phyloP scores from a whole-genome alignment of 768 basidiomycete species.

The Lactarius hengduanensis region DNA sequence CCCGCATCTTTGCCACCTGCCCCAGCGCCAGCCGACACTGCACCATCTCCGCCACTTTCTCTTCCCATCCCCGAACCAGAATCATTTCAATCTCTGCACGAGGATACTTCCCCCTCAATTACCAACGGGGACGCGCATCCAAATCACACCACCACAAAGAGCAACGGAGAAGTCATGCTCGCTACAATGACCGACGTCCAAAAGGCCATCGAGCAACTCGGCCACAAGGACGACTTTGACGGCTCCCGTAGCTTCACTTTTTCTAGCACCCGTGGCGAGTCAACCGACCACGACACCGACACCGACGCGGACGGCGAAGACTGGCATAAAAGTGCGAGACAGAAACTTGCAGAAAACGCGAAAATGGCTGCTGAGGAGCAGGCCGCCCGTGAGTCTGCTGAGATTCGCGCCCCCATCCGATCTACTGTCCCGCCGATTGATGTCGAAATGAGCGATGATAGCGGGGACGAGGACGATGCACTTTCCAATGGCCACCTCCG shows the following conservation, averaged over 20 bases:
- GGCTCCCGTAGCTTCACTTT: slow-evolving; percentile 75
- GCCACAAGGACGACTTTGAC: slow-evolving; percentile 51
- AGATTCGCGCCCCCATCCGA: slow-evolving; percentile 35
- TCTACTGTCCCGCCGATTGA: slow-evolving; percentile 61
- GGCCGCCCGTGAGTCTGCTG: slow-evolving; percentile 46
- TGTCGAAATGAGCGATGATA: slow-evolving; percentile 77
- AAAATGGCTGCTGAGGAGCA: slow-evolving; percentile 60
- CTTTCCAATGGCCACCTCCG: slow-evolving; percentile 3
- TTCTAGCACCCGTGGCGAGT: slow-evolving; percentile 57
- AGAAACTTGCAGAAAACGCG: slow-evolving; percentile 69
- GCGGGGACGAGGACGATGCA: slow-evolving; percentile 61
- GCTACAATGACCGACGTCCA: slow-evolving; percentile 91
- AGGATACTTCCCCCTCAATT: slow-evolving; percentile 37
- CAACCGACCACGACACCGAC: slow-evolving; percentile 48
- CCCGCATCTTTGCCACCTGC: slow-evolving; percentile 11
- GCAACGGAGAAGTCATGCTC: slow-evolving; percentile 65
- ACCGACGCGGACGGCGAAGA: slow-evolving; percentile 51
- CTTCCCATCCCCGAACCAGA: slow-evolving; percentile 9
- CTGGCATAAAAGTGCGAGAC: slow-evolving; percentile 64
- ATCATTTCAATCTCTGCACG: slow-evolving; percentile 45
- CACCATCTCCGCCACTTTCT: slow-evolving; percentile 1
- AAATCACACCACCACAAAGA: neutral
- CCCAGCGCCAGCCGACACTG: neutral
- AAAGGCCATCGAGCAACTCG: slow-evolving; percentile 85
- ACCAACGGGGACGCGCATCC: slow-evolving; percentile 4